These are phyloP conservation scores for Eurotiales sp. DNA, from an alignment of 2,329 filamentous ascomycete genomes.

Conservation along the genomic window DNA sequence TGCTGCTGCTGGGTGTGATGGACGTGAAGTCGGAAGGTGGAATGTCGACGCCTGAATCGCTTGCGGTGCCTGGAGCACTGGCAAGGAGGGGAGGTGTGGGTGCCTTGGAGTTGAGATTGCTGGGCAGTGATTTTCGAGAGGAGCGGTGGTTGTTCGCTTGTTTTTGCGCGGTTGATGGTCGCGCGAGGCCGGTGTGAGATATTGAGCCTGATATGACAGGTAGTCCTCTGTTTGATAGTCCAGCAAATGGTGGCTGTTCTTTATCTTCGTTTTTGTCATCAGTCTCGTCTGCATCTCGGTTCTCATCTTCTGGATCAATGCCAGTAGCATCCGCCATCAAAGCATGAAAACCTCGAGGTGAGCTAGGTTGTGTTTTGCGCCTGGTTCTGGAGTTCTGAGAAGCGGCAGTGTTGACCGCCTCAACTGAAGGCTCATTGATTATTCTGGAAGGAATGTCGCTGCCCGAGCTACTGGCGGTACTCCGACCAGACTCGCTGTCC, in stretches of 20 bases:
- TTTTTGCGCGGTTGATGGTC: background rate
- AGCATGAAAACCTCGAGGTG: no score
- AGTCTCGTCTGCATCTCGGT: background rate
- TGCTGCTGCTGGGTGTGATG: no score
- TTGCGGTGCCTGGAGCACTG: background rate
- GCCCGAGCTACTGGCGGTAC: background rate
- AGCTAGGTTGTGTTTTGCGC: background rate
- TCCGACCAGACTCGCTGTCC: background rate
- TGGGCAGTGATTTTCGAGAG: slow-evolving; percentile 1
- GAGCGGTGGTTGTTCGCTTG: background rate
- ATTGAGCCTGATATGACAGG: slow-evolving; percentile 2
- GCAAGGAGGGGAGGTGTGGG: background rate
- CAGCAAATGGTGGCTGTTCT: background rate
- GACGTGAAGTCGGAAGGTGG: background rate
- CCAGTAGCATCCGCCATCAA: background rate
- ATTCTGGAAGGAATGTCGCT: background rate
- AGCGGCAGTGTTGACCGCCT: background rate
- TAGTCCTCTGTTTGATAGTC: slow-evolving; percentile 1
- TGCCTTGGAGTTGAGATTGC: background rate
- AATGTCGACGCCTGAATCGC: slow-evolving; percentile 9
- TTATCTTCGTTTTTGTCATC: background rate
- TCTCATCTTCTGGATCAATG: background rate
- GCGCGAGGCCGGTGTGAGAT: background rate
- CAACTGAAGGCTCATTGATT: background rate
- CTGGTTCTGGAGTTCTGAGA: background rate